Evolutionary conservation across 2,329 filamentous ascomycete species (phyloP).

Genomic region (Verticillium longisporum): DNA sequence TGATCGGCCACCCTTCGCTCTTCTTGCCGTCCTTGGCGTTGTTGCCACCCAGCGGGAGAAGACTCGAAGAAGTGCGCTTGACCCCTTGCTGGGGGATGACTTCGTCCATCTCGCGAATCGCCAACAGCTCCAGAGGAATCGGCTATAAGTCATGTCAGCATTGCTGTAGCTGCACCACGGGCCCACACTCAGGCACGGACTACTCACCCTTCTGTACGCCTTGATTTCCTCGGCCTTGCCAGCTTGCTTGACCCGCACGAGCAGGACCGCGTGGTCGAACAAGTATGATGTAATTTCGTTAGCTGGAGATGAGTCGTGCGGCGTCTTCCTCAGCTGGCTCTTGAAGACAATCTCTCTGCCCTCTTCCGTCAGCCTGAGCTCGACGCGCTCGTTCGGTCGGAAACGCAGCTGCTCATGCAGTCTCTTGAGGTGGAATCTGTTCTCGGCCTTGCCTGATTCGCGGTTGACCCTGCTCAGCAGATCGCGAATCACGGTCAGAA

Average conservation of each 20-base stretch:
- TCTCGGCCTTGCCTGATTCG: conserved; percentile 95
- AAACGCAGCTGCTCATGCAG: conserved; percentile 90
- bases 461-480: conserved; percentile 84
- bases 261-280: conserved; percentile 89
- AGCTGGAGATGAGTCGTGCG: conserved; percentile 57
- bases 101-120: conserved; percentile 96
- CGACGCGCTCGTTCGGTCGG: conserved; percentile 81
- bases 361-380: conserved; percentile 90
- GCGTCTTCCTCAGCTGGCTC: conserved; percentile 85
- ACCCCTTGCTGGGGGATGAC: conserved; percentile 76
- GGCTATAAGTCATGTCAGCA: conserved; percentile 43
- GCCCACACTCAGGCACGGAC: too few relatives aligned
- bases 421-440: conserved; percentile 90
- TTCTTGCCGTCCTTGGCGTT: conserved; percentile 49
- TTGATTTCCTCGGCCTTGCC: conserved; percentile 94
- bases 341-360: conserved; percentile 92
- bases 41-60: conserved; percentile 48
- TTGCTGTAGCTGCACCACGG: background rate
- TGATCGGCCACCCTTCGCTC: conserved; percentile 82
- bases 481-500: conserved; percentile 78
- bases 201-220: conserved; percentile 69
- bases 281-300: conserved; percentile 91
- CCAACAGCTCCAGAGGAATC: conserved; percentile 86
- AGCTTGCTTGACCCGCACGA: conserved; percentile 84
- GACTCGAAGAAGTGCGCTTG: conserved; percentile 82